Percentiles rank a stretch among this genome's conserved stretches.
phyloP scores from a whole-genome alignment of 2,329 filamentous ascomycete genomes.

The Helotiales sp. region DNA sequence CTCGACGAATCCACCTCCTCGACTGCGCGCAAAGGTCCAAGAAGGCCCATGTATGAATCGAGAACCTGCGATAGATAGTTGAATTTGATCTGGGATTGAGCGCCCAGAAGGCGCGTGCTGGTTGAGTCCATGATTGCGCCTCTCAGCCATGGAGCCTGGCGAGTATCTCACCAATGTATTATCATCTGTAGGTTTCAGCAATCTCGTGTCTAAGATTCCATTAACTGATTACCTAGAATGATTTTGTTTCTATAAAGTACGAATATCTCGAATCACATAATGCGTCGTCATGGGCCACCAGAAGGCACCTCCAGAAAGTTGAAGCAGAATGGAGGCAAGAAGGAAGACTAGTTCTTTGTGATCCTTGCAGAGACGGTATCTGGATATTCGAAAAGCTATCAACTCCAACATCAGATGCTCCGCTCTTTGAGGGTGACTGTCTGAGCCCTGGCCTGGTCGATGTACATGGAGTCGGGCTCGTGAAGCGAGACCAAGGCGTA shows the following conservation, averaged over 20 bases:
- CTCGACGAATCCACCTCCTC: not conserved
- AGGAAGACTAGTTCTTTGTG: conserved; percentile 31
- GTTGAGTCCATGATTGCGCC: conserved; percentile 13
- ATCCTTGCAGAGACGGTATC: conserved; percentile 30
- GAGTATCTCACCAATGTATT: conserved; percentile 38
- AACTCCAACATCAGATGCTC: conserved; percentile 11
- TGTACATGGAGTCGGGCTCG: conserved; percentile 23
- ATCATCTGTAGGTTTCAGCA: conserved; percentile 31
- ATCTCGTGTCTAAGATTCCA: not conserved
- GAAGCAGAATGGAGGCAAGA: conserved; percentile 32
- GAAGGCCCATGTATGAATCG: not conserved
- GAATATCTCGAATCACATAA: conserved; percentile 33
- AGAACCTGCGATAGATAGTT: not conserved
- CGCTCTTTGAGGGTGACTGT: conserved; percentile 5
- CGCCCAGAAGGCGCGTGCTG: not conserved
- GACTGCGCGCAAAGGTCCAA: not conserved
- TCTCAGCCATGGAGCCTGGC: conserved; percentile 35
- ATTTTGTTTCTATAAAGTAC: conserved; percentile 35
- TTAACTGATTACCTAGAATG: conserved; percentile 27
- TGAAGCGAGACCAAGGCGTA: conserved; percentile 27
- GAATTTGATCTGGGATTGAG: not conserved
- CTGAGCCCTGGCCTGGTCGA: conserved; percentile 15
- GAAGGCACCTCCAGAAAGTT: conserved; percentile 30
- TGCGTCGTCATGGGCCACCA: conserved; percentile 16
- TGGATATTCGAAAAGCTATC: conserved; percentile 30